Conservation (phyloP, 306 rosid genomes). For the Cicer yamashitae region DNA sequence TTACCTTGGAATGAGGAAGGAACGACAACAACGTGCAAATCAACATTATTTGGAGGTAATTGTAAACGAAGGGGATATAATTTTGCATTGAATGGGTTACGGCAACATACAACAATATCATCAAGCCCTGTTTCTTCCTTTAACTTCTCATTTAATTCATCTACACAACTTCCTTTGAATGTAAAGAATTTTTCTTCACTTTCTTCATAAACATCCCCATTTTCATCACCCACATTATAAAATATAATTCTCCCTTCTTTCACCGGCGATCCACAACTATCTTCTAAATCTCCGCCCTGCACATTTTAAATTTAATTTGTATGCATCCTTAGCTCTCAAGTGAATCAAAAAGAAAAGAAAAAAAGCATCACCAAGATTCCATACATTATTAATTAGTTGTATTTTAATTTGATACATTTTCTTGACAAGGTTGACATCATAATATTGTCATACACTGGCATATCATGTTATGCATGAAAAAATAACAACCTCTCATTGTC, state of each 20-base stretch:
- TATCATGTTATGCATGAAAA: too few relatives aligned
- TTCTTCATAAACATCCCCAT: slow-evolving; percentile 48
- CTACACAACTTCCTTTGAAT: slow-evolving; percentile 66
- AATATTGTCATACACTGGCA: too few relatives aligned
- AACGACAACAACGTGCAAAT: slow-evolving; percentile 67
- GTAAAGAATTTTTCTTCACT: slow-evolving; percentile 49
- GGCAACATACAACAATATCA: slow-evolving; percentile 66
- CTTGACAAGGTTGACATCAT: too few relatives aligned
- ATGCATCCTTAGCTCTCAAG: too few relatives aligned
- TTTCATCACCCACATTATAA: slow-evolving; percentile 59
- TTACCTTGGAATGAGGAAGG: slow-evolving; percentile 45
- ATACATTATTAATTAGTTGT: too few relatives aligned
- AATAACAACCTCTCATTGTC: too few relatives aligned
- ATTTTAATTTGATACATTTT: too few relatives aligned
- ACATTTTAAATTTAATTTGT: background rate
- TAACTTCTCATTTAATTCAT: slow-evolving; percentile 61
- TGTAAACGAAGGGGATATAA: slow-evolving; percentile 77
- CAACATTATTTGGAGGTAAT: slow-evolving; percentile 83
- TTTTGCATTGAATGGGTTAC: slow-evolving; percentile 69
- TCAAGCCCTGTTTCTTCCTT: slow-evolving; percentile 52
- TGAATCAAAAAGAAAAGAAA: too few relatives aligned
- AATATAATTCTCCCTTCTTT: slow-evolving; percentile 70
- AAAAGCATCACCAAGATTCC: too few relatives aligned
- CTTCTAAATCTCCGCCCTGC: slow-evolving; percentile 18
- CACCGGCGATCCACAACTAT: slow-evolving; percentile 21